Evolutionary conservation across 768 basidiomycete genomes (phyloP).

Genomic region (Hortiboletus campestris): DNA sequence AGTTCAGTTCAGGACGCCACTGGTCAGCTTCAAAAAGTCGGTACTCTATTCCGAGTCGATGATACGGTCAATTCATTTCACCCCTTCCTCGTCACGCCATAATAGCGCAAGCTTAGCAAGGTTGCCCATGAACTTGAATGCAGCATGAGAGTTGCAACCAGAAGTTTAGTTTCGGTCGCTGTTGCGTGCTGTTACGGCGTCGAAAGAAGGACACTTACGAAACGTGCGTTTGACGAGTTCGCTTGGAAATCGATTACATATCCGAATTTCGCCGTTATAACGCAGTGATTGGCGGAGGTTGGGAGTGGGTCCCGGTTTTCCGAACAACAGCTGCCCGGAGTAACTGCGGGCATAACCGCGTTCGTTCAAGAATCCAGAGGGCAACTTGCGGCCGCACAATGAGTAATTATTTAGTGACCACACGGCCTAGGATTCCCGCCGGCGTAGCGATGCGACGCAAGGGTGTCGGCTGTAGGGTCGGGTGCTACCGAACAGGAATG

Average conservation of each 20-base stretch:
- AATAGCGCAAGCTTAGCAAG: not conserved
- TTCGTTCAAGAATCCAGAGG: too few relatives aligned
- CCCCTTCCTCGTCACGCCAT: not conserved
- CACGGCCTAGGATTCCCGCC: not conserved
- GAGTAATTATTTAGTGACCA: not conserved
- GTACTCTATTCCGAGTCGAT: too few relatives aligned
- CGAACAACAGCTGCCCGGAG: too few relatives aligned
- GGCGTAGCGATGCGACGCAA: not conserved
- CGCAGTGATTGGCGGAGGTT: not conserved
- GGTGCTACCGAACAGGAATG: constrained; percentile 20
- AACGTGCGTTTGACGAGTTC: not conserved
- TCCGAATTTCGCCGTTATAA: not conserved
- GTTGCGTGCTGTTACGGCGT: too few relatives aligned
- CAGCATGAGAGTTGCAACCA: too few relatives aligned
- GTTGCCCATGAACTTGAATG: not conserved
- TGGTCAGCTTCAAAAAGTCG: too few relatives aligned
- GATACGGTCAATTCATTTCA: too few relatives aligned
- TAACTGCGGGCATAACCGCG: too few relatives aligned
- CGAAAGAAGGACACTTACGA: not conserved
- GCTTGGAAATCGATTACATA: not conserved
- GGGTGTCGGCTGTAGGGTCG: constrained; percentile 1
- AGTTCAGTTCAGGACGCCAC: too few relatives aligned
- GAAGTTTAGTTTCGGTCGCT: too few relatives aligned
- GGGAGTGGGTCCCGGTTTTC: too few relatives aligned
- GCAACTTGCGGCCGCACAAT: too few relatives aligned